These are phyloP conservation scores for Priceomyces carsonii DNA, from an alignment of 805 yeast genomes.

Conservation along the genomic window DNA sequence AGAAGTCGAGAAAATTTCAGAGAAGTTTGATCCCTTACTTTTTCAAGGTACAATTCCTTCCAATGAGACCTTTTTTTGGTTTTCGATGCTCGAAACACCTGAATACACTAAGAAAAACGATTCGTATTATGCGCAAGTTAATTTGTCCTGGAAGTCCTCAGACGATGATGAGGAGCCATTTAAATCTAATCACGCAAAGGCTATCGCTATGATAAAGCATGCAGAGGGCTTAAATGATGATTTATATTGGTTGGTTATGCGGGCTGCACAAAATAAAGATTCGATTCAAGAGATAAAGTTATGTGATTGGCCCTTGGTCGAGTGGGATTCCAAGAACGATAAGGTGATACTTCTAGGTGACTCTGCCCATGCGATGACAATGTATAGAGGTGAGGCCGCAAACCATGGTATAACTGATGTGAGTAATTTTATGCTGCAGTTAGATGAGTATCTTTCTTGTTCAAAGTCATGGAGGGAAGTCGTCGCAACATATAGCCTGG, in stretches of 20 bases:
- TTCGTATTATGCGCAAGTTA: conserved; percentile 17
- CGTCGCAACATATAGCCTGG: conserved; percentile 10
- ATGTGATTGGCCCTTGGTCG: conserved; percentile 17
- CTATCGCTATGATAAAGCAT: conserved; percentile 15
- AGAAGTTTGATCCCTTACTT: conserved; percentile 23
- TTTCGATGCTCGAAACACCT: conserved; percentile 22
- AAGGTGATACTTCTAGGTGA: conserved; percentile 16
- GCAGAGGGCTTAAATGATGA: conserved; percentile 14
- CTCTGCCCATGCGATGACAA: conserved; percentile 23
- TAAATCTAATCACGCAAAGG: conserved; percentile 13
- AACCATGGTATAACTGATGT: conserved; percentile 20
- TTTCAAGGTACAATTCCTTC: conserved; percentile 30
- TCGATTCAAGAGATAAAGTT: conserved; percentile 13
- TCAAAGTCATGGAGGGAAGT: conserved; percentile 12
- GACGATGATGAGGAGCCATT: conserved; percentile 16
- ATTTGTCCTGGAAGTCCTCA: conserved; percentile 16
- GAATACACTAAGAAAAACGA: conserved; percentile 14
- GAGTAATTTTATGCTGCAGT: conserved; percentile 10
- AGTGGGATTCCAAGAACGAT: conserved; percentile 14
- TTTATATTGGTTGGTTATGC: conserved; percentile 13
- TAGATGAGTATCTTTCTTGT: conserved; percentile 11
- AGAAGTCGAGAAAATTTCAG: conserved; percentile 16
- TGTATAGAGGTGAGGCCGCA: conserved; percentile 21
- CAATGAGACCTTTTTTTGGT: conserved; percentile 26
- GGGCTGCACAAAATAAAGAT: conserved; percentile 13